These are phyloP conservation scores for Solanum rostratum DNA, from an alignment of 257 asterid species.

Conservation along the genomic window DNA sequence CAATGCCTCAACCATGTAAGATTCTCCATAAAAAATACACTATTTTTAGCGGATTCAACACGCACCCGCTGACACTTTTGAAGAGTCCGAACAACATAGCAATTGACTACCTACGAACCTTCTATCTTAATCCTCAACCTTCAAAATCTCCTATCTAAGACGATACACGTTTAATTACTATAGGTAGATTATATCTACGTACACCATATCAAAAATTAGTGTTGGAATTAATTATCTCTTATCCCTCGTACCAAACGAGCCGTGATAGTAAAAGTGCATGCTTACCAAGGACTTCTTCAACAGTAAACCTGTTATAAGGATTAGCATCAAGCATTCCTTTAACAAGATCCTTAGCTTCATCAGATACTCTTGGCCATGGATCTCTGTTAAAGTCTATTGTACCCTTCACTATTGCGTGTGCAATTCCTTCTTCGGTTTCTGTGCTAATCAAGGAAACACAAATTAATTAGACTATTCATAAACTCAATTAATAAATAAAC, in stretches of 20 bases:
- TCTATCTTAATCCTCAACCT: neutral
- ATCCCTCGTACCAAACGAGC: neutral
- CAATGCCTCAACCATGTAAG: too few relatives aligned
- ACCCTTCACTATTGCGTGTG: constrained; percentile 68
- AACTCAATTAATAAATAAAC: neutral
- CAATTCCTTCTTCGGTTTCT: constrained; percentile 92
- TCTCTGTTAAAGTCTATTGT: constrained; percentile 53
- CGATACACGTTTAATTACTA: neutral
- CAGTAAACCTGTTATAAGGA: constrained; percentile 50
- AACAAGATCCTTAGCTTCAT: constrained; percentile 64
- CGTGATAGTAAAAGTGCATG: neutral
- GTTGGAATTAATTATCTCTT: neutral
- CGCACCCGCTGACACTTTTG: too few relatives aligned
- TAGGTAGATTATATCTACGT: neutral
- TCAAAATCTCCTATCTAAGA: neutral
- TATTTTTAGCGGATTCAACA: too few relatives aligned
- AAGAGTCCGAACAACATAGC: too few relatives aligned
- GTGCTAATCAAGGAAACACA: constrained; percentile 26
- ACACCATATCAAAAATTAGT: too few relatives aligned
- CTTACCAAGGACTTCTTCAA: constrained; percentile 61
- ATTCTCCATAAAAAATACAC: too few relatives aligned
- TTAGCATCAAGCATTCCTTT: constrained; percentile 61
- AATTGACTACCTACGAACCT: neutral
- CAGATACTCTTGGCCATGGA: constrained; percentile 80
- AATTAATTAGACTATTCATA: neutral